A percentile compares a stretch with the other conserved stretches of the same genome.
Conservation (phyloP, 176 grass and related monocot species). For the Neostapfia colusana region DNA sequence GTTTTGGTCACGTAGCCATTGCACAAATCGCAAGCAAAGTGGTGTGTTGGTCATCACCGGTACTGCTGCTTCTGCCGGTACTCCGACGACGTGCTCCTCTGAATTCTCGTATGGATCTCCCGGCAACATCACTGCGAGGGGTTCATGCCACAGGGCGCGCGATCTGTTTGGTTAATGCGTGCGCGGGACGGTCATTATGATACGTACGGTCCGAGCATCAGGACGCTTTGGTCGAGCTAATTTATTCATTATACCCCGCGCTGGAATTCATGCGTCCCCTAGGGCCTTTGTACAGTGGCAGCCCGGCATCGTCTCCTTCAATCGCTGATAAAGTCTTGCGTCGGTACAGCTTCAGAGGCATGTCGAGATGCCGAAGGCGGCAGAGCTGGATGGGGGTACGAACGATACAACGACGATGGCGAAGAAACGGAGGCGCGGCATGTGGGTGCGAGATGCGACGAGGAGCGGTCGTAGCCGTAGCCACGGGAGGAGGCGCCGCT, state of each 20-base stretch:
- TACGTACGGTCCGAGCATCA: constrained; percentile 16
- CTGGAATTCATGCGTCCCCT: background rate
- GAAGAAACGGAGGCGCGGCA: background rate
- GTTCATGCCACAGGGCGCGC: background rate
- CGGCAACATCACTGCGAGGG: constrained; percentile 4
- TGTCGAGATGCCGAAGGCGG: constrained; percentile 9
- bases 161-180: constrained; percentile 16
- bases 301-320: constrained; percentile 7
- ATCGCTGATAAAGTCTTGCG: background rate
- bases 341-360: background rate
- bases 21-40: background rate
- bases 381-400: background rate
- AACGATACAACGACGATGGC: background rate
- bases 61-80: background rate
- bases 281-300: constrained; percentile 23
- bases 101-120: background rate
- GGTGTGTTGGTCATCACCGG: background rate
- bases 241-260: background rate
- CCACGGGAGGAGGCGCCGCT: background rate
- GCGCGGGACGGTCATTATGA: constrained; percentile 26
- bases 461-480: background rate
- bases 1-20: background rate
- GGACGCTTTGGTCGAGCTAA: constrained; percentile 33
- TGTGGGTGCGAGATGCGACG: background rate
- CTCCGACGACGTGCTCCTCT: background rate